These are phyloP conservation scores for Pyricularia sp. DNA, from an alignment of 2,329 filamentous ascomycete species.

Conservation along the genomic window DNA sequence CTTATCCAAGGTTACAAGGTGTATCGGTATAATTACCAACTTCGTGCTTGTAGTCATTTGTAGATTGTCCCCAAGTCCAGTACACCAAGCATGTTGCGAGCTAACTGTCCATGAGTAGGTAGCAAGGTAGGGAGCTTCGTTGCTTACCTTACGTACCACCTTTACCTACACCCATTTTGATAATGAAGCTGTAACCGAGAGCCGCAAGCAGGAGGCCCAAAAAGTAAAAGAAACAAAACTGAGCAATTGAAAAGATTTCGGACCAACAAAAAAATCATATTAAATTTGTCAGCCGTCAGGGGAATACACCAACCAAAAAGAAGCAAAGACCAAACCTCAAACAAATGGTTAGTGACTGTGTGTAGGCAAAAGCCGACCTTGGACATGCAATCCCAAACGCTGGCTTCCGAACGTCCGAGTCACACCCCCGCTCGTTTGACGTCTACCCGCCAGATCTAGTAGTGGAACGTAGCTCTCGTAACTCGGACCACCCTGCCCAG, in stretches of 20 bases:
- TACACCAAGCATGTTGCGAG: neutral
- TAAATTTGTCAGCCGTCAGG: neutral
- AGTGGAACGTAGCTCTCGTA: neutral
- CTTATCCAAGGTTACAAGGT: neutral
- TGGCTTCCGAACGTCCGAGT: neutral
- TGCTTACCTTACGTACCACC: no score
- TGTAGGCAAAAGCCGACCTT: neutral
- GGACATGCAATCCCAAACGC: neutral
- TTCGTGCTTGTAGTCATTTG: no score
- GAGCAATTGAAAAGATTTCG: neutral
- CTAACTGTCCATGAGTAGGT: neutral
- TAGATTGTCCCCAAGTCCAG: neutral
- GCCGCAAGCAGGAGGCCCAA: neutral
- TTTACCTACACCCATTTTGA: neutral
- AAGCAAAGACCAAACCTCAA: neutral
- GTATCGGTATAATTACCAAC: no score
- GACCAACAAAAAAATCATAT: neutral
- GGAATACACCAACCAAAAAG: neutral
- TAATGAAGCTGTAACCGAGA: neutral
- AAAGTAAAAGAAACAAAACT: neutral
- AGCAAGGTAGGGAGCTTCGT: neutral
- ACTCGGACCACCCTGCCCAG: neutral
- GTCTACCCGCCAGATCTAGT: neutral
- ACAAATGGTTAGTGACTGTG: neutral
- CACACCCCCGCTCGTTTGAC: neutral